Evolutionary conservation across 257 asterid genomes (phyloP).

Genomic region (Eustoma russellianum): DNA sequence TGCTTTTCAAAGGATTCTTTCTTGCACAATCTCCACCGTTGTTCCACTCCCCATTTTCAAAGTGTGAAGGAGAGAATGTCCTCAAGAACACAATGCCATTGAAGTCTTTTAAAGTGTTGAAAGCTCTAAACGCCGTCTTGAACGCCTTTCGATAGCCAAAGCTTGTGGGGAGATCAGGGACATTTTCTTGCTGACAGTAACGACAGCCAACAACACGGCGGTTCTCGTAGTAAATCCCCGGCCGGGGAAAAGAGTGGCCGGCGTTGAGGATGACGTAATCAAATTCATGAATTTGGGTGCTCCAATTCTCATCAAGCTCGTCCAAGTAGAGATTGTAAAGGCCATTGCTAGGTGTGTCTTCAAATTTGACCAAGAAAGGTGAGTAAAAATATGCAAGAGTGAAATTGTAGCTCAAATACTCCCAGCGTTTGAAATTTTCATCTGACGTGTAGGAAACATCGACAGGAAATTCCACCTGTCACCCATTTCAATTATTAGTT

Average conservation of each 20-base stretch:
- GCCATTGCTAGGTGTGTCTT: conserved; percentile 15
- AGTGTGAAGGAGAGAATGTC: conserved; percentile 33
- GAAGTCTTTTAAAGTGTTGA: conserved; percentile 16
- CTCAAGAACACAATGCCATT: conserved; percentile 21
- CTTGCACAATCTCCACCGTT: conserved; percentile 27
- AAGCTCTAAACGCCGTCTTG: conserved; percentile 27
- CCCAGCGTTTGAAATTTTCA: conserved; percentile 44
- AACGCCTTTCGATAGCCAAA: conserved; percentile 27
- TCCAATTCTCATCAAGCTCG: conserved; percentile 29
- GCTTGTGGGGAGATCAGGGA: conserved; percentile 21
- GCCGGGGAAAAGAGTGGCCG: conserved; percentile 32
- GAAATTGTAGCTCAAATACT: conserved; percentile 35
- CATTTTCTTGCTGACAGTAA: conserved; percentile 15
- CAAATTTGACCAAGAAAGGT: conserved; percentile 30
- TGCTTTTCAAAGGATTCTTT: conserved; percentile 22
- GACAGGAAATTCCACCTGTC: conserved; percentile 41
- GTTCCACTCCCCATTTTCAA: conserved; percentile 29
- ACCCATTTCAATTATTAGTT: no score
- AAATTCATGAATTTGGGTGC: conserved; percentile 21
- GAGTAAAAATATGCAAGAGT: conserved; percentile 36
- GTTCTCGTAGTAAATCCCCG: conserved; percentile 25
- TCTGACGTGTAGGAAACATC: conserved; percentile 27
- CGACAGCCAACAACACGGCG: conserved; percentile 25
- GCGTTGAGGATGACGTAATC: conserved; percentile 27
- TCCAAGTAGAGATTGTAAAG: conserved; percentile 30